A percentile compares a stretch with the other conserved stretches of the same genome.
Conservation (phyloP, 2,329 filamentous ascomycete species). For the Cytospora paraplurivora region DNA sequence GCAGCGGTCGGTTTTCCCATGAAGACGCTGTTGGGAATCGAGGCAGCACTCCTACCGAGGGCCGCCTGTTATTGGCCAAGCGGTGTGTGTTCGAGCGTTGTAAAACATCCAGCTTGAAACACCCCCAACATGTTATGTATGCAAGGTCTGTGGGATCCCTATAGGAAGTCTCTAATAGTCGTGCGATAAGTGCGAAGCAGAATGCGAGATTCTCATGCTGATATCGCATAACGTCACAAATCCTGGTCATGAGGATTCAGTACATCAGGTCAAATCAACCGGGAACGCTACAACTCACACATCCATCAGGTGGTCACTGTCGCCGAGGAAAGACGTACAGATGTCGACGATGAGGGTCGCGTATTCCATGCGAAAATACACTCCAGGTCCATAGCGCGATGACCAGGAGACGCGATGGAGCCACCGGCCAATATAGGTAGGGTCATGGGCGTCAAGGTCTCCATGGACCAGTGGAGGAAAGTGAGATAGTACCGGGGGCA, state of each 20-base stretch:
- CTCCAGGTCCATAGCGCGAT: not conserved
- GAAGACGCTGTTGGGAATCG: not conserved
- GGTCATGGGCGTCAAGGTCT: not conserved
- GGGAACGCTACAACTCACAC: not conserved
- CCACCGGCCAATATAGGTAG: not conserved
- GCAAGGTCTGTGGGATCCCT: not conserved
- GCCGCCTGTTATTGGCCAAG: not conserved
- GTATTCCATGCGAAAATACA: not conserved
- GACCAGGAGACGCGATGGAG: not conserved
- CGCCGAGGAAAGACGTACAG: not conserved
- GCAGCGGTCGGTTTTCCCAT: not conserved
- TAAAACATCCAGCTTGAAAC: not conserved
- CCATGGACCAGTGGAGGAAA: not conserved
- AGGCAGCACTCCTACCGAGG: not conserved
- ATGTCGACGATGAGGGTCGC: not conserved
- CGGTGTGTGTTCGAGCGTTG: not conserved
- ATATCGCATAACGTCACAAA: not conserved
- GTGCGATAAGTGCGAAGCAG: not conserved
- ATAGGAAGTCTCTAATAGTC: not conserved
- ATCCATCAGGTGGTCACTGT: not conserved
- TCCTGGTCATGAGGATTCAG: not conserved
- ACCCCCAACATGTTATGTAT: not conserved
- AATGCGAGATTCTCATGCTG: not conserved
- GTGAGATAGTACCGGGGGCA: not conserved
- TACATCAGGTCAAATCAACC: not conserved